Base-by-base conservation (phyloP, 768 basidiomycete species). In the Candolleomyces aberdarensis region DNA sequence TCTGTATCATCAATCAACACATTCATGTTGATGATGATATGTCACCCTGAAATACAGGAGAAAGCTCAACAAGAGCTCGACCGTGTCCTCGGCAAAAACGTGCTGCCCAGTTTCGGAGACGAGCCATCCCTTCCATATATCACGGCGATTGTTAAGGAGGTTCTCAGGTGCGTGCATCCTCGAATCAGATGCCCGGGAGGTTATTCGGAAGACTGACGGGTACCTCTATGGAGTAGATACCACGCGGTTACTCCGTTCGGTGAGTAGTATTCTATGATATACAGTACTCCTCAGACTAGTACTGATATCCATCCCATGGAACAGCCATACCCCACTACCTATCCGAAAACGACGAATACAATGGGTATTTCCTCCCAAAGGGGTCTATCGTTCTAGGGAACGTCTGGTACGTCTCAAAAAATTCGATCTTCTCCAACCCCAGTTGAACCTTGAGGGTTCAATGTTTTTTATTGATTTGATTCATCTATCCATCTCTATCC, bases 61-160 rank as follows among this genome's bases (percentile, higher is more conserved):
- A 68, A 66, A 44, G 67, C 65, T 3, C 67, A 60, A 61, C 60
- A 60, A 39, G 67, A 75, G 53, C 61, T 75, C 36, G 73, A 75
- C 53, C 57, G 63, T 0, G 64, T 69, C 5, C n/a, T 69, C 14
- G 68, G 67, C 0, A 49, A 49, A 39, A 54, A 61, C 22, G 58
- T 59, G 7, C 62, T 70, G 17, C 69, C 69, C 31, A 64, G 63
- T 39, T 69, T 68, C 39, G 61, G 22, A n/a, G 65, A 70, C 55
- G 63, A 64, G 47, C 49, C 39, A 17, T 61, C 63, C 11, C 53
- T 67, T 15, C 68, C 68, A 3, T 70, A 71, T 32, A 52, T 64
- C 47, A 49, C 56, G 36, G 69, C 69, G 1, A 58, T 70, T 13
- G 62, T 69, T 17, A 67, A 67, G 46, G 69, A 70, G 48, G 62